Evolutionary conservation across 345 rosid genomes (phyloP), one percentile per base, ranked within the genome.

Genomic region (Brassica carinata): DNA sequence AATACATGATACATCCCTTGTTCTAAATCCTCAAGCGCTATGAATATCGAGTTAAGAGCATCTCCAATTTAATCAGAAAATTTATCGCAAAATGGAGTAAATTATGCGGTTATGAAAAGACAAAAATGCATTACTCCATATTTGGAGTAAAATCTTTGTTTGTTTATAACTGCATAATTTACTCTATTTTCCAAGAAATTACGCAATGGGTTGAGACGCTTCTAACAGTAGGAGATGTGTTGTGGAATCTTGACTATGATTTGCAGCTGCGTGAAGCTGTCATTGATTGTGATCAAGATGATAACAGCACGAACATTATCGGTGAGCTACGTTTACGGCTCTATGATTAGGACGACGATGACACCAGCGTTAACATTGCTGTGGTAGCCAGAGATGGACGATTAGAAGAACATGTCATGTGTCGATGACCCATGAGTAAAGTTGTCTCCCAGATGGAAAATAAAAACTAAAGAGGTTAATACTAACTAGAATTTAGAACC

Each of bases 241-340:
- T 92, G 73, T 92, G 98, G 98, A 94, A 92, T 81, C 88, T 94
- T 64, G 97, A 94, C 81, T 91, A 92, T 29, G 92, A 94, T 3
- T 88, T 90, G 80, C 98, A 92, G 81, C 90, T 94, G 26, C 95
- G 92, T 81, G 94, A 89, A 83, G 86, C 86, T 2, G 87, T 83
- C 6, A 23, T 85, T 57, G 93, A 73, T 7, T 89, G 89, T 1
- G 94, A 87, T 55, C 83, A 77, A 1, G 97, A 92, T 7, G 94
- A 89, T 15, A 89, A 89, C 83, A 91, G 97, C 75, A 87, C 93
- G 4, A 91, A 88, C 30, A 82, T 87, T 93, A 88, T 94, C 0
- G 91, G 91, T 0, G 90, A 92, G 72, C 86, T 90, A 71, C 86
- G 90, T 72, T 84, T 86, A 30, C 87, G 85, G 76, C 69, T 92